Evolutionary conservation across 768 basidiomycete species (phyloP).

Genomic region (Candolleomyces efflorescens): DNA sequence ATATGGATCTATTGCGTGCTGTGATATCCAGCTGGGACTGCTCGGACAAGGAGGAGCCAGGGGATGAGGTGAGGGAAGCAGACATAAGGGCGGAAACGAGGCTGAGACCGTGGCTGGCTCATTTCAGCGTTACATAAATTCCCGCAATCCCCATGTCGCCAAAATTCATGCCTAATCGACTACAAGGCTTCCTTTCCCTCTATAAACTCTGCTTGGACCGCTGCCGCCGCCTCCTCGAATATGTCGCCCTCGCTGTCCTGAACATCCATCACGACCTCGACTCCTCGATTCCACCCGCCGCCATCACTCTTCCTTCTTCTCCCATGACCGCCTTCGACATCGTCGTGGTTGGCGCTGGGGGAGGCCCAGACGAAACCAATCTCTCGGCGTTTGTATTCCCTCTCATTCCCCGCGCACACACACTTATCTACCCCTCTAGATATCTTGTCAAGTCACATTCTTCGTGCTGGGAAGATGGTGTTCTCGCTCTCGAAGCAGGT

Average conservation of each 20-base stretch:
- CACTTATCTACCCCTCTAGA: conserved; percentile 35
- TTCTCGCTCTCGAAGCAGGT: conserved; percentile 88
- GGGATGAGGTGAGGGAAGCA: neutral
- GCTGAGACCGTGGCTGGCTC: neutral
- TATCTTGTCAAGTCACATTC: conserved; percentile 79
- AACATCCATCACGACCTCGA: conserved; percentile 6
- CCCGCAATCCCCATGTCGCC: neutral
- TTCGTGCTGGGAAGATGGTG: conserved; percentile 73
- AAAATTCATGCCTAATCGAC: neutral
- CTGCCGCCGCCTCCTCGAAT: neutral
- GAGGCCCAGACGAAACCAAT: conserved; percentile 88
- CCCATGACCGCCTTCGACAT: conserved; percentile 58
- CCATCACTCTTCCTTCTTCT: neutral
- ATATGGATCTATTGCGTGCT: neutral
- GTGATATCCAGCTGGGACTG: neutral
- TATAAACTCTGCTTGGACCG: neutral
- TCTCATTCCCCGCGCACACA: conserved; percentile 9
- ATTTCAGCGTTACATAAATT: too few relatives aligned
- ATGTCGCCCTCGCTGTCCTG: neutral
- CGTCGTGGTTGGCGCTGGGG: conserved; percentile 77
- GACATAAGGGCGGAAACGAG: neutral
- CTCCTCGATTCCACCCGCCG: neutral
- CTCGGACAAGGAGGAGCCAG: neutral
- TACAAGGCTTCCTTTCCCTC: neutral
- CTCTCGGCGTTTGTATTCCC: conserved; percentile 65